Evolutionary conservation across 2,329 filamentous ascomycete species (phyloP), one percentile per base, ranked within the genome.

Genomic region (Dactylellina sp.): DNA sequence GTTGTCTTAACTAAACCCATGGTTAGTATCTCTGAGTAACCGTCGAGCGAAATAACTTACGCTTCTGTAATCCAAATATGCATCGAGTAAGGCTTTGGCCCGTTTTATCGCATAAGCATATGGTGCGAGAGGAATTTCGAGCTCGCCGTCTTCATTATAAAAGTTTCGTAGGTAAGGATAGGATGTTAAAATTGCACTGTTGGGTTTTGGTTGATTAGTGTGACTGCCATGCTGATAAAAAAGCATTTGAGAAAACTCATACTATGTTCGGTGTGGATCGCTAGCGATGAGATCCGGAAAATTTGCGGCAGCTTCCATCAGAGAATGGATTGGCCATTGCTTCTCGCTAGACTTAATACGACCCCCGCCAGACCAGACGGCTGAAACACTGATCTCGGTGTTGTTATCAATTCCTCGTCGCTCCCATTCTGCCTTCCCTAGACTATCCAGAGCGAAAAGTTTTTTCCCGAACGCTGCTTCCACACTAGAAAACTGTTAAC

Each of bases 341-440:
- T 76, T 74, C 28, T 76, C 75, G 20, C 63, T 75, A 0, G 76
- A 76, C 52, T 79, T 79, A 32, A 79, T 74, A 25, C 76, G 39
- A 5, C 79, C 78, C 16, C 78, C 77, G 22, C 78, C 79, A 3
- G 76, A 78, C 78, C 79, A 79, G 32, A 64, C 77, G 9, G 78
- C 77, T 2, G 75, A 71, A 28, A 78, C 75, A 1, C 64, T 77
- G 4, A 72, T 77, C 50, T 78, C 77, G 1, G 76, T 76, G 18
- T 76, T 75, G 14, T 77, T 61, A 52, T 71, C 63, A 1, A 78
- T 75, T 40, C 71, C 71, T 42, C 60, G 70, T 59, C 66, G 65
- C 55, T 49, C 75, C 59, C 65, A 68, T 52, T 65, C 65, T 18
- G 42, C 71, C 46, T 66, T 64, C 2, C 62, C 71, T n/a, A 75